Base-by-base conservation (phyloP, 2,329 filamentous ascomycete genomes). In the Colletotrichum costaricense region DNA sequence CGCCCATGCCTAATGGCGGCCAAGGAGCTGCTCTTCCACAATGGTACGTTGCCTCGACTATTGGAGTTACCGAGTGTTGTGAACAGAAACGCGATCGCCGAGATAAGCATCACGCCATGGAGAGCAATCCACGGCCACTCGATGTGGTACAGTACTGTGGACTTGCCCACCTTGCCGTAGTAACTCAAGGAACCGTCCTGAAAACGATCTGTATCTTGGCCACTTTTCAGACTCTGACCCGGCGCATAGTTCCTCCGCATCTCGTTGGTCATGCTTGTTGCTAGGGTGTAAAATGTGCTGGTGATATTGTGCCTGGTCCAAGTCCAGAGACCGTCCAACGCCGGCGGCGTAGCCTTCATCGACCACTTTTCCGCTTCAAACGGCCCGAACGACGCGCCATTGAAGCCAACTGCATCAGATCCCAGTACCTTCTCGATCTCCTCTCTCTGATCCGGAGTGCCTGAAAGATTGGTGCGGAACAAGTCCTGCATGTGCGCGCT, bases 21-120 rank as follows among this genome's bases (percentile, higher is more conserved):
- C 38, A 72, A 9, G 9, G 69, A 72, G 5, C 69, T 72, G 11
- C 69, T 68, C 64, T 72, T 72, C 69, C 69, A 72, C 5, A 68
- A 16, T 0, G 69, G 64, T 0, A 68, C 42, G 6, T 42, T 42
- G 2, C 11, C 24, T 2, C 24, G 14, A 6, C 38, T 19, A 2
- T 11, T 14, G 0, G 58, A 28, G 3, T 24, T 46, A 5, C 35
- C 35, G 2, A 59, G 28, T 3, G 69, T 68, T 1, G 67, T 8
- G 2, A 52, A 38, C 52, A 63, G 5, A 5, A 72, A 72, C 2
- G 33, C n/a, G 6, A 22, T 38, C 9, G 65, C 6, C 3, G 28
- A 24, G 3, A 63, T 19, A 2, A 72, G 8, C 19, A 63, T 52
- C 3, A 57, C 19, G 3, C 49, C 69, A 16, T 72, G 69, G 8